A percentile compares a stretch with the other conserved stretches of the same genome.
Conservation (phyloP, 2,329 filamentous ascomycete species). For the Ceratocystiopsis sp. region DNA sequence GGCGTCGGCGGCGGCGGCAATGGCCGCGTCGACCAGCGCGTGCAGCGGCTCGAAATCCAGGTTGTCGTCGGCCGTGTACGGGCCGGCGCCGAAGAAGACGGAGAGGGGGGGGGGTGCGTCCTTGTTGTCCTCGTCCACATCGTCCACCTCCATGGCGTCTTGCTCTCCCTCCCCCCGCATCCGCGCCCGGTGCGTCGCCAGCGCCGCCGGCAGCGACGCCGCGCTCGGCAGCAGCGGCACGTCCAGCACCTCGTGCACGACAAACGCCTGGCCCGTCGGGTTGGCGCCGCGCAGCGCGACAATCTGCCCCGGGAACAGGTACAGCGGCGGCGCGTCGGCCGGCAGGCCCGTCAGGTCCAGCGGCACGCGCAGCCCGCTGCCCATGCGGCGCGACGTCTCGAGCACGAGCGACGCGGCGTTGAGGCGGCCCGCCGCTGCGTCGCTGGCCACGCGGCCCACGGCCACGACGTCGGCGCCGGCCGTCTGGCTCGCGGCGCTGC, state of each 20-base stretch:
- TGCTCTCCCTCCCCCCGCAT: slow-evolving; percentile 33
- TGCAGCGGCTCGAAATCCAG: slow-evolving; percentile 79
- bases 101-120: slow-evolving; percentile 48
- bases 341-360: slow-evolving; percentile 55
- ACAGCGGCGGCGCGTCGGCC: no score
- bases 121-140: not conserved
- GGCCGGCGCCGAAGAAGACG: slow-evolving; percentile 64
- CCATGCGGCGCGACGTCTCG: slow-evolving; percentile 71
- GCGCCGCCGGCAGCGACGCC: slow-evolving; percentile 46
- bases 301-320: slow-evolving; percentile 77
- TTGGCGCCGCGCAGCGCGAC: slow-evolving; percentile 79
- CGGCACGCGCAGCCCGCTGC: slow-evolving; percentile 66
- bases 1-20: slow-evolving; percentile 56
- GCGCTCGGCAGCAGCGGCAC: slow-evolving; percentile 59
- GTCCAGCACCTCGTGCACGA: slow-evolving; percentile 58
- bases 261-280: slow-evolving; percentile 67
- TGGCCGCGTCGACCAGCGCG: slow-evolving; percentile 62
- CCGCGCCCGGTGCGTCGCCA: slow-evolving; percentile 53
- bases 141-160: slow-evolving; percentile 43
- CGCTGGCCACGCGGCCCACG: slow-evolving; percentile 80
- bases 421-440: slow-evolving; percentile 69
- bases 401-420: slow-evolving; percentile 74
- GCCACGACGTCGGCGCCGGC: slow-evolving; percentile 67
- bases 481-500: slow-evolving; percentile 70
- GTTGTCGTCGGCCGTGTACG: slow-evolving; percentile 84